A percentile compares a stretch with the other conserved stretches of the same genome.
These are phyloP conservation scores for Debaryomycetaceae sp. DNA, from an alignment of 1,139 yeast species.

Conservation along the genomic window DNA sequence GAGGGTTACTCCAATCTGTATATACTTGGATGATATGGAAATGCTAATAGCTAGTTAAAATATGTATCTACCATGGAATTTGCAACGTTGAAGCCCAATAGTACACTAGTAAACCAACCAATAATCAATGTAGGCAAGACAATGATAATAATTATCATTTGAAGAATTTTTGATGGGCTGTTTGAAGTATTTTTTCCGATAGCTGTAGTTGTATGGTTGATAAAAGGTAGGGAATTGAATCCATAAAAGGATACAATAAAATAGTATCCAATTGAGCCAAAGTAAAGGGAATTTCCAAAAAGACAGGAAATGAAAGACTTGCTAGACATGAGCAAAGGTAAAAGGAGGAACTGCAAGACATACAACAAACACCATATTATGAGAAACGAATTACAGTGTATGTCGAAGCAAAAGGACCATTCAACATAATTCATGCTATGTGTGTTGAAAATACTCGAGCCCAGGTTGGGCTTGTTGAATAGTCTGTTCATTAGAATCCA, in stretches of 20 bases:
- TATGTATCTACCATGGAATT: conserved; percentile 64
- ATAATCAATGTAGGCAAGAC: conserved; percentile 54
- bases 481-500: conserved; percentile 72
- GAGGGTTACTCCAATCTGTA: background rate
- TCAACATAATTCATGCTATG: conserved; percentile 59
- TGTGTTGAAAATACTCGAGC: conserved; percentile 18
- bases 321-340: conserved; percentile 66
- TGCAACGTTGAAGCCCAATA: conserved; percentile 71
- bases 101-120: conserved; percentile 52
- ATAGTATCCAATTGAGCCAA: conserved; percentile 70
- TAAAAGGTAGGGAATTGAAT: conserved; percentile 76
- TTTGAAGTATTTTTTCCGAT: conserved; percentile 32
- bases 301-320: conserved; percentile 59
- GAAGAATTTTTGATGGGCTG: conserved; percentile 38
- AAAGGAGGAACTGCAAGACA: conserved; percentile 67
- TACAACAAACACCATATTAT: conserved; percentile 78
- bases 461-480: conserved; percentile 44
- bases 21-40: background rate
- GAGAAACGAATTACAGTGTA: conserved; percentile 85
- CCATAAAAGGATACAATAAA: conserved; percentile 82
- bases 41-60: conserved; percentile 34
- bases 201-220: conserved; percentile 46
- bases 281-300: conserved; percentile 75
- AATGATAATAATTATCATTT: conserved; percentile 37
- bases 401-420: conserved; percentile 94